Evolutionary conservation across 495 filamentous ascomycete genomes (phyloP).

Genomic region (Filosporella fistucella): DNA sequence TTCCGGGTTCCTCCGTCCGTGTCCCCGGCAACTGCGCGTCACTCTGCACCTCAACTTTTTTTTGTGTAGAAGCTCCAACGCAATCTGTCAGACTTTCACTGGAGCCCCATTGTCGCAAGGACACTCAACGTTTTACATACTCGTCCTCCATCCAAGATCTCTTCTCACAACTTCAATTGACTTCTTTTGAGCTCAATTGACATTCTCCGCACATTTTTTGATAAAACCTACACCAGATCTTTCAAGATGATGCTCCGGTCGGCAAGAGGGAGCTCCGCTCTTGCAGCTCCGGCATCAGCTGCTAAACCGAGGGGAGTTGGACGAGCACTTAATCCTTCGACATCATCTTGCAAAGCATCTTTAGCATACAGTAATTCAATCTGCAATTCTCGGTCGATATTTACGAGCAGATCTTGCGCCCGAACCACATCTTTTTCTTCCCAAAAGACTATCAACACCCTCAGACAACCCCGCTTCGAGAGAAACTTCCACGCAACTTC

Average conservation of each 20-base stretch:
- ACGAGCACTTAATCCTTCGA: neutral
- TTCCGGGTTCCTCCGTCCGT: too few relatives aligned
- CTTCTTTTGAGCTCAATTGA: neutral
- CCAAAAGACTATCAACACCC: neutral
- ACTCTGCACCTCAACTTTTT: neutral
- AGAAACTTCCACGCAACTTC: constrained; percentile 44
- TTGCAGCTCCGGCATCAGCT: constrained; percentile 18
- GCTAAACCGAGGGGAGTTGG: constrained; percentile 19
- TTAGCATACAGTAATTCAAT: neutral
- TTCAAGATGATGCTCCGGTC: constrained; percentile 24
- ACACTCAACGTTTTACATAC: neutral
- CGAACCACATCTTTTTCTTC: neutral
- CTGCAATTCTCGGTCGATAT: constrained; percentile 9
- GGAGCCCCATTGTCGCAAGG: neutral
- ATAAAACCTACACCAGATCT: neutral
- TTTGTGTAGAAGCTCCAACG: neutral
- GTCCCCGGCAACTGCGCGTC: too few relatives aligned
- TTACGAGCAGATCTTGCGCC: too few relatives aligned
- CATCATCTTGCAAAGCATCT: neutral
- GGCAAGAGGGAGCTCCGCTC: constrained; percentile 15
- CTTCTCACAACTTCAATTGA: neutral
- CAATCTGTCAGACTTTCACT: neutral
- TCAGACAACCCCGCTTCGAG: constrained; percentile 21
- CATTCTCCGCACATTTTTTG: neutral
- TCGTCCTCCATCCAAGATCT: neutral